phyloP scores from a whole-genome alignment of 306 rosid genomes.

The Acacia confusa region DNA sequence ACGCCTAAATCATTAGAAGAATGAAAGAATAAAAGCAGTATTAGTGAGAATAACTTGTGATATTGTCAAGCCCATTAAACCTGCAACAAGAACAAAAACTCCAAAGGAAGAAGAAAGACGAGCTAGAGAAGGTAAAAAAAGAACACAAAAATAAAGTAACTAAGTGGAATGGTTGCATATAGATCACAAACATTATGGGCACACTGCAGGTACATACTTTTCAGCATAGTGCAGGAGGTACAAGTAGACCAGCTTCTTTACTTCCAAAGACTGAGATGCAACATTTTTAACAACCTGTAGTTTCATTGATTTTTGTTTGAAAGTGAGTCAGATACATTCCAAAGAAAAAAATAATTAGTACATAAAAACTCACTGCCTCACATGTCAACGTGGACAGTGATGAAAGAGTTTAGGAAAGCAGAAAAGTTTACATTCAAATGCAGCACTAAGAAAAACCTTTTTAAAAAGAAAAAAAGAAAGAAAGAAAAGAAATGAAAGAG shows the following conservation, averaged over 20 bases:
- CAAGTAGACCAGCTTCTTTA: constrained; percentile 94
- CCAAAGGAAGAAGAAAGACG: neutral
- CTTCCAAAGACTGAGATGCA: constrained; percentile 85
- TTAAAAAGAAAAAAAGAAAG: too few species aligned
- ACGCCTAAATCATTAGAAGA: constrained; percentile 58
- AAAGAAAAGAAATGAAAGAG: neutral
- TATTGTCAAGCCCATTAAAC: neutral
- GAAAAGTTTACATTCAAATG: too few species aligned
- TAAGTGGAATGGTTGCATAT: neutral
- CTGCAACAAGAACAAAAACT: neutral
- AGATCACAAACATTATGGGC: neutral
- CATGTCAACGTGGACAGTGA: too few species aligned
- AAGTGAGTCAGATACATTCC: too few species aligned
- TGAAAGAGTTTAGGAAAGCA: too few species aligned
- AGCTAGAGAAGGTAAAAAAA: neutral
- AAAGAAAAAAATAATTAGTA: too few species aligned
- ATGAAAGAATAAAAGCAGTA: constrained; percentile 24
- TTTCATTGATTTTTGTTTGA: constrained; percentile 17
- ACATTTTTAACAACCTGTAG: constrained; percentile 94
- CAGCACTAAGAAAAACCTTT: too few species aligned
- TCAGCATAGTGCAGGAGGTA: constrained; percentile 96
- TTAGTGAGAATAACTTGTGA: constrained; percentile 1
- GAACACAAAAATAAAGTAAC: neutral
- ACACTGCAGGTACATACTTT: constrained; percentile 55
- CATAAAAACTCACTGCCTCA: too few species aligned